Base-by-base conservation (phyloP, 805 yeast species). In the Candida lessepsii region DNA sequence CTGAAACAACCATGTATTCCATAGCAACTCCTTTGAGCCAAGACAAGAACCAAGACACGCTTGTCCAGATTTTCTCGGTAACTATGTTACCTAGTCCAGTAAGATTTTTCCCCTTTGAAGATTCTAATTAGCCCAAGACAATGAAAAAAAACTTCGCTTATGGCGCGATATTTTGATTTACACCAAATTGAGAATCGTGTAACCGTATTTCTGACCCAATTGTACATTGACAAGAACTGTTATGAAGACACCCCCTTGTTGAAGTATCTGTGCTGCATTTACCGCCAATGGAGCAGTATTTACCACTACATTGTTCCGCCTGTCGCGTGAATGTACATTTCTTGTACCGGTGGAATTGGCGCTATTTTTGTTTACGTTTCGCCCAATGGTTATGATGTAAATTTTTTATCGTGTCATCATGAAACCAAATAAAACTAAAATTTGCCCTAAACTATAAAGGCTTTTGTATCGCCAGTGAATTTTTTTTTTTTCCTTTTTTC, bases 231-330 rank as follows among this genome's bases (percentile, higher is more conserved):
- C n/a, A n/a, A n/a, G n/a, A n/a, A n/a, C n/a, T n/a, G 35, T 32
- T 32, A 14, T 32, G 35, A 13, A 19, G 21, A 32, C 27, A 32
- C 35, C 35, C 35, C 35, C 35, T 32, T 32, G 17, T 31, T 25
- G 35, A 6, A 6, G 8, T 16, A 11, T 8, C 15, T 11, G 5
- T 13, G 31, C 16, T 4, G 31, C 15, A 16, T 7, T 13, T 27
- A 14, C 17, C 13, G 13, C 29, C 29, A 27, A n/a, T 27, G 17
- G 10, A 13, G 17, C 15, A 10, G 9, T n/a, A n/a, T n/a, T n/a
- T n/a, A n/a, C n/a, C n/a, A n/a, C n/a, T n/a, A n/a, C n/a, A n/a
- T n/a, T n/a, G n/a, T n/a, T n/a, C n/a, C n/a, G n/a, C n/a, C n/a
- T n/a, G n/a, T n/a, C n/a, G n/a, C n/a, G n/a, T n/a, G n/a, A n/a